phyloP scores from a whole-genome alignment of 495 filamentous ascomycete genomes.

The Aspergillus hancockii region DNA sequence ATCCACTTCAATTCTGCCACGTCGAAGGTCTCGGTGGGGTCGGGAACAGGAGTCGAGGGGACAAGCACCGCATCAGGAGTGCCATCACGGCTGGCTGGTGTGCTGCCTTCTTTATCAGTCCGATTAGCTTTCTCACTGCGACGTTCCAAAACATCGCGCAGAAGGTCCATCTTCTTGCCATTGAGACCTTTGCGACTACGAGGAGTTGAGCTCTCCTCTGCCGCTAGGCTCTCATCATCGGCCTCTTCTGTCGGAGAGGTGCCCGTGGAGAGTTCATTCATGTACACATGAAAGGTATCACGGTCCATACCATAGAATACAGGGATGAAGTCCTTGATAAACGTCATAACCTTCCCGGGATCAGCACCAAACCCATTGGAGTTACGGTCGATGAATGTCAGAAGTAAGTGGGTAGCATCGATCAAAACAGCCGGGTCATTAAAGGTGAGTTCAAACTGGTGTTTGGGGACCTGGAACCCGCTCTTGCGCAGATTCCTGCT shows the following conservation, averaged over 20 bases:
- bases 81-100: conserved; percentile 76
- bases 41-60: conserved; percentile 46
- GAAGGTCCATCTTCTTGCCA: conserved; percentile 76
- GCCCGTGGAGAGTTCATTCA: conserved; percentile 66
- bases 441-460: conserved; percentile 75
- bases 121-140: conserved; percentile 62
- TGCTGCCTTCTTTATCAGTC: conserved; percentile 72
- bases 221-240: conserved; percentile 60
- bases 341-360: conserved; percentile 71
- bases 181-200: conserved; percentile 63
- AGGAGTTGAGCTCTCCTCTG: conserved; percentile 49
- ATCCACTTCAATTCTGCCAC: conserved; percentile 57
- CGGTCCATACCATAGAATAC: conserved; percentile 84
- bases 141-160: conserved; percentile 82
- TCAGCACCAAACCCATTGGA: conserved; percentile 69
- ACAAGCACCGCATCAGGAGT: conserved; percentile 78
- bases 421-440: conserved; percentile 76
- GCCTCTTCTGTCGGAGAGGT: conserved; percentile 68
- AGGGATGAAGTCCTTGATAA: conserved; percentile 86
- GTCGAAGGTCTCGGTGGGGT: conserved; percentile 49
- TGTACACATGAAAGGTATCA: conserved; percentile 71
- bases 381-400: conserved; percentile 70
- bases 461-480: conserved; percentile 58
- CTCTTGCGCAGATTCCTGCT: conserved; percentile 66
- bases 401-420: conserved; percentile 77